Percentiles rank a stretch among this genome's conserved stretches.
phyloP scores from a whole-genome alignment of 352 stramenopile genomes.

The Pythium scleroteichum region DNA sequence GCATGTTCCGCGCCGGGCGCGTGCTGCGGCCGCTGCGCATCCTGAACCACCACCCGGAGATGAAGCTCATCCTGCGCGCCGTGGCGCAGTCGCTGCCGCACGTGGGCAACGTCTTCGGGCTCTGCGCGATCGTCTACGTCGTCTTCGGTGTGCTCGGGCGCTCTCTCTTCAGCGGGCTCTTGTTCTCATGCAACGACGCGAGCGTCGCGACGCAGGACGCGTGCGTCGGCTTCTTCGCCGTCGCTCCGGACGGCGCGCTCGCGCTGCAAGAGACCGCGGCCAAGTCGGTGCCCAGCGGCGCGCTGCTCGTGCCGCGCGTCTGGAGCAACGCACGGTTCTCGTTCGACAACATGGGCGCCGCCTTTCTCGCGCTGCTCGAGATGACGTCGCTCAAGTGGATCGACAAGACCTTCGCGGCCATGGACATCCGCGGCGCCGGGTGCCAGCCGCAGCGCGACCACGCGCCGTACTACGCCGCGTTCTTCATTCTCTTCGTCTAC shows the following conservation, averaged over 20 bases:
- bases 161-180: slow-evolving; percentile 62
- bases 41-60: slow-evolving; percentile 75
- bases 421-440: slow-evolving; percentile 58
- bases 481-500: slow-evolving; percentile 80
- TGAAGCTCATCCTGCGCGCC: slow-evolving; percentile 72
- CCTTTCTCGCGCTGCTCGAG: slow-evolving; percentile 67
- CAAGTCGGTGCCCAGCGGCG: slow-evolving; percentile 18
- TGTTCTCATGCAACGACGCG: slow-evolving; percentile 70
- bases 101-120: slow-evolving; percentile 68
- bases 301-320: slow-evolving; percentile 56
- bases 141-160: slow-evolving; percentile 74
- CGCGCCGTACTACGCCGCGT: slow-evolving; percentile 48
- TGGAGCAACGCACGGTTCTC: slow-evolving; percentile 74
- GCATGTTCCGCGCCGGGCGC: slow-evolving; percentile 67
- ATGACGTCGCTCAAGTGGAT: slow-evolving; percentile 85
- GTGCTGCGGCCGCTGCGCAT: slow-evolving; percentile 71
- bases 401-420: slow-evolving; percentile 73
- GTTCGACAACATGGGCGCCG: slow-evolving; percentile 74
- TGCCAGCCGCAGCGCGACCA: slow-evolving; percentile 55
- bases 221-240: slow-evolving; percentile 61
- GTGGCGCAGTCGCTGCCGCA: slow-evolving; percentile 71
- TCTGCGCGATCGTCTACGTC: slow-evolving; percentile 78
- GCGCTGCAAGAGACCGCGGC: background rate
- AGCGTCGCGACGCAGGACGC: slow-evolving; percentile 34
- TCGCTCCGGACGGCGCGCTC: slow-evolving; percentile 47